Evolutionary conservation across 2,329 filamentous ascomycete genomes (phyloP).

Genomic region (Grosmannia serpens): DNA sequence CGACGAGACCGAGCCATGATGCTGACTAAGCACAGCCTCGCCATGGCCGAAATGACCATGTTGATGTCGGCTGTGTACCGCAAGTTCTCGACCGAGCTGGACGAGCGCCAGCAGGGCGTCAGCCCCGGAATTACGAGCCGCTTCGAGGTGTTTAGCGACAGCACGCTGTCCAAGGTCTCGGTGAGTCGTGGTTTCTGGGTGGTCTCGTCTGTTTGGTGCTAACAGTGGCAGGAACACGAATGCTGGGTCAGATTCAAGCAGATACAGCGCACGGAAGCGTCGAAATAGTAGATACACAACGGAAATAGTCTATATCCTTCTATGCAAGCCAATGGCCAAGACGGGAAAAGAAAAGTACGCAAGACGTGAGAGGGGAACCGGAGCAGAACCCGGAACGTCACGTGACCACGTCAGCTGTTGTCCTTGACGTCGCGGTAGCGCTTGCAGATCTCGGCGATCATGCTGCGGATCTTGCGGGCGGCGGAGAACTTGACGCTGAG

Average conservation of each 20-base stretch:
- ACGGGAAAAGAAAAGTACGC: no score
- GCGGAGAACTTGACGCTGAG: conserved; percentile 20
- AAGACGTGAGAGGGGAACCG: no score
- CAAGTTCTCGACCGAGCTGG: conserved; percentile 25
- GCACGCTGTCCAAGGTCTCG: conserved; percentile 7
- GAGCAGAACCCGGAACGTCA: no score
- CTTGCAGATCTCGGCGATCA: conserved; percentile 15
- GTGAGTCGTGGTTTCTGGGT: neutral
- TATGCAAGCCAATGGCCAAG: neutral
- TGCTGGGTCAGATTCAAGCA: conserved; percentile 12
- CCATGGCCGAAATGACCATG: conserved; percentile 38
- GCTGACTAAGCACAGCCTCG: conserved; percentile 18
- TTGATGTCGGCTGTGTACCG: conserved; percentile 32
- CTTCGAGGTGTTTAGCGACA: conserved; percentile 29
- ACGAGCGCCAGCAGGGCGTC: conserved; percentile 13
- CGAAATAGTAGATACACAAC: neutral
- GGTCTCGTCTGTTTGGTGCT: neutral
- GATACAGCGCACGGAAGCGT: neutral
- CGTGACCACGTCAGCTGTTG: neutral
- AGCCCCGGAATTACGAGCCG: conserved; percentile 28
- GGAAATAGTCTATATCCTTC: neutral
- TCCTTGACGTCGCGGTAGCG: conserved; percentile 13
- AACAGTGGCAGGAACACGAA: conserved; percentile 10
- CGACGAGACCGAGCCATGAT: no score
- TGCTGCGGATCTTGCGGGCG: conserved; percentile 17